These are phyloP conservation scores for Medakamo hakoo DNA, from an alignment of 139 green algal genomes.

Conservation along the genomic window DNA sequence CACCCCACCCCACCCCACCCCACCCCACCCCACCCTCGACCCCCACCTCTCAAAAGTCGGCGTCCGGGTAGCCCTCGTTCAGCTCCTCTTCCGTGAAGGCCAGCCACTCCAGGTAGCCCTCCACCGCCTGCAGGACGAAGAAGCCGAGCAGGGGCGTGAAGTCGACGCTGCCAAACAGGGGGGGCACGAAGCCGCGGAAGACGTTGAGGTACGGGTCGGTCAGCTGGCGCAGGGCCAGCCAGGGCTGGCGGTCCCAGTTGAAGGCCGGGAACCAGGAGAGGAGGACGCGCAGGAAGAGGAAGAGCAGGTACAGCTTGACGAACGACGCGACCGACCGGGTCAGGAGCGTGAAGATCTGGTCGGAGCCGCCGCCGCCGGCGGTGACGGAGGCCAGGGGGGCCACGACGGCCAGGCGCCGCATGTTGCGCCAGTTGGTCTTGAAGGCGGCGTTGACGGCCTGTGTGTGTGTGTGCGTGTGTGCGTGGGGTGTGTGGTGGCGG, in stretches of 20 bases:
- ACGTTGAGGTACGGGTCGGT: conserved; percentile 97
- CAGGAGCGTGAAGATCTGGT: conserved; percentile 29
- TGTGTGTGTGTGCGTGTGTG: no score
- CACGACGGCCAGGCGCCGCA: conserved; percentile 21
- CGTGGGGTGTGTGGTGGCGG: no score
- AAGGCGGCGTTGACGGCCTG: conserved; percentile 4
- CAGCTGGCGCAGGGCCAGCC: conserved; percentile 77
- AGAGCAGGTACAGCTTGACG: conserved; percentile 78
- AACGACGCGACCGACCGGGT: conserved; percentile 31
- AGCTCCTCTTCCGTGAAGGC: neutral
- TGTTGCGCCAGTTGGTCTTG: conserved; percentile 10
- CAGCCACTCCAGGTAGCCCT: conserved; percentile 19
- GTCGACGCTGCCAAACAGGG: conserved; percentile 87
- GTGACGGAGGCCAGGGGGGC: conserved; percentile 30
- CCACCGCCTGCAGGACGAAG: conserved; percentile 78
- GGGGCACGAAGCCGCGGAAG: conserved; percentile 83
- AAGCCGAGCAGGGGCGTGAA: conserved; percentile 94
- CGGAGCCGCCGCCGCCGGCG: neutral
- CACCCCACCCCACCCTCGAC: no score
- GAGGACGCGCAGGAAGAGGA: conserved; percentile 88
- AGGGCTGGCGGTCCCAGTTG: conserved; percentile 86
- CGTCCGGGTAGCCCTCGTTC: no score
- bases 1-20: no score
- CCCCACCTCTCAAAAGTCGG: no score
- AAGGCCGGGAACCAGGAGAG: conserved; percentile 92